Conservation (phyloP, 108 stramenopile species). For the Cyclotella kingstonii region DNA sequence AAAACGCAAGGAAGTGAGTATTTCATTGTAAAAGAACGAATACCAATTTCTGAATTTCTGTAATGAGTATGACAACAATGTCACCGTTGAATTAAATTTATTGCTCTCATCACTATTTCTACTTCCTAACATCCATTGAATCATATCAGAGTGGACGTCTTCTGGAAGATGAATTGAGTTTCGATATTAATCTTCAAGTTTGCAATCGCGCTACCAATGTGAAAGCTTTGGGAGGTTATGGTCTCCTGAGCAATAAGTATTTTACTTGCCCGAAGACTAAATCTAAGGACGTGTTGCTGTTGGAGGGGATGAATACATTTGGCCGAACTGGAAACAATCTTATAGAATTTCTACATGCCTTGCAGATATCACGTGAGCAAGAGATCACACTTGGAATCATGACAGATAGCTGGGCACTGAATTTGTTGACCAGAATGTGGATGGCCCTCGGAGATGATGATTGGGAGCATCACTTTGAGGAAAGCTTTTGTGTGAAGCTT, state of each 20-base stretch:
- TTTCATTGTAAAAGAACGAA: no score
- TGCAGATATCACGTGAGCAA: constrained; percentile 16
- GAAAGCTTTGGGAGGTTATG: neutral
- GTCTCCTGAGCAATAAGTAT: neutral
- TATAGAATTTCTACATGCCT: constrained; percentile 19
- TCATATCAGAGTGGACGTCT: neutral
- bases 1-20: neutral
- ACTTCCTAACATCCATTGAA: neutral
- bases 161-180: neutral
- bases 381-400: constrained; percentile 15
- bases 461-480: constrained; percentile 11
- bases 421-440: constrained; percentile 16
- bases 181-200: neutral
- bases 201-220: constrained; percentile 1
- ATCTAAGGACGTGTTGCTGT: constrained; percentile 2
- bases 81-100: neutral
- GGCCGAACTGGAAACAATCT: constrained; percentile 31
- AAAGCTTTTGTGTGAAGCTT: constrained; percentile 25
- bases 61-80: neutral
- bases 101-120: neutral
- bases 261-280: neutral
- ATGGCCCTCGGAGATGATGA: constrained; percentile 7
- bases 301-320: constrained; percentile 1
- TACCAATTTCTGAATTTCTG: neutral
- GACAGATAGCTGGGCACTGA: constrained; percentile 11